These are phyloP conservation scores for Saitozyma podzolica DNA, from an alignment of 768 basidiomycete genomes.

Conservation along the genomic window DNA sequence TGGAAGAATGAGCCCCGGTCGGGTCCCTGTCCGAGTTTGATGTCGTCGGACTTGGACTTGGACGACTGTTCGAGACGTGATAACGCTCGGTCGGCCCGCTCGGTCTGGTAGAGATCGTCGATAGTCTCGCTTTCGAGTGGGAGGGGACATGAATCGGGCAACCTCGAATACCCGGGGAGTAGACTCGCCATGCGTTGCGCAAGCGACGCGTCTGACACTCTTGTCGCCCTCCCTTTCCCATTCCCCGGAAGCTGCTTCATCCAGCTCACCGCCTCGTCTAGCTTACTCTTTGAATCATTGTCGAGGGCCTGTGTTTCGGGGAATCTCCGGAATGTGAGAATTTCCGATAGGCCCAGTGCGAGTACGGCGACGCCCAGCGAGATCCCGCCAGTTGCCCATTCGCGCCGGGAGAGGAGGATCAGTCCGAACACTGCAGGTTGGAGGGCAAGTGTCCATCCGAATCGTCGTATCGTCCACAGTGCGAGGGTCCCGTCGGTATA, in stretches of 20 bases:
- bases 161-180: slow-evolving; percentile 66
- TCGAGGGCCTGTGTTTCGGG: slow-evolving; percentile 21
- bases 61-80: too few species aligned
- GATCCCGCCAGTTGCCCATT: slow-evolving; percentile 73
- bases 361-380: slow-evolving; percentile 62
- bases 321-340: slow-evolving; percentile 56
- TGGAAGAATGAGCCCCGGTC: slow-evolving; percentile 68
- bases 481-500: slow-evolving; percentile 56
- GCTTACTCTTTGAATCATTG: slow-evolving; percentile 22
- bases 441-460: slow-evolving; percentile 68
- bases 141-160: slow-evolving; percentile 30
- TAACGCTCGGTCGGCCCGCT: slow-evolving; percentile 52
- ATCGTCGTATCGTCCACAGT: slow-evolving; percentile 71
- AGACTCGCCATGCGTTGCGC: slow-evolving; percentile 52
- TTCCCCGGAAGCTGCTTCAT: slow-evolving; percentile 2
- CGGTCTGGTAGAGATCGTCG: slow-evolving; percentile 78
- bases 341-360: slow-evolving; percentile 62
- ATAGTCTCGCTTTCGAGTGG: slow-evolving; percentile 68
- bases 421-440: slow-evolving; percentile 76
- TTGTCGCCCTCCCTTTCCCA: too few species aligned
- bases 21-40: slow-evolving; percentile 25
- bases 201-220: slow-evolving; percentile 21
- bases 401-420: slow-evolving; percentile 64
- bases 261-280: slow-evolving; percentile 6
- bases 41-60: slow-evolving; percentile 3